Base-by-base conservation (phyloP, 345 rosid genomes). In the Melaleuca alternifolia region DNA sequence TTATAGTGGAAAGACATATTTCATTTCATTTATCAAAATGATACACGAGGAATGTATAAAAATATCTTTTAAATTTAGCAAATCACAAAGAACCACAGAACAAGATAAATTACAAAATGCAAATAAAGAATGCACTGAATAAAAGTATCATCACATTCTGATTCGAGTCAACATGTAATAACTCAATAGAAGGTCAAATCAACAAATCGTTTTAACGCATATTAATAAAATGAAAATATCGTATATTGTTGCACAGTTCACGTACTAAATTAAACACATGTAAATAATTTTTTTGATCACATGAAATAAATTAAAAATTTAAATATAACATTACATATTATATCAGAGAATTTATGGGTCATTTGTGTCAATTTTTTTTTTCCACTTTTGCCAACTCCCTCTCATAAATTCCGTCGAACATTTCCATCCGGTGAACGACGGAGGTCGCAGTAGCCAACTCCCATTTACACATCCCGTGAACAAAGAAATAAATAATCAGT, bases 151-250 rank as follows among this genome's bases (percentile, higher is more conserved):
- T 30, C 15, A 2, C 7, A 18, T 28, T 16, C 1, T 15, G 15
- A 15, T 30, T 14, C 3, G 77, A 15, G 10, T 30, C 14, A 15
- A 1, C 0, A 41, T 4, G 41, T 41, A 41, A 41, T 4, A 41
- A 62, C 11, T 2, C 0, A 4, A 30, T 7, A 14, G 5, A 5
- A 16, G 30, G 44, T 8, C 44, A 15, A 62, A 62, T 62, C 12
- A 30, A 10, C 44, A 61, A 13, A 61, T 12, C 28, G 14, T 0
- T 5, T 61, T 28, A 6, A 61, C 8, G 5, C 0, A 0, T 30
- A 15, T 1, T 30, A 30, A 62, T 7, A 3, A 0, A 30, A 62
- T 2, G 1, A 30, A 3, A 30, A 1, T 0, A 7, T 0, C 0
- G 1, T 3, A 62, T 0, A 62, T 62, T 15, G 14, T 15, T 1